Conservation (phyloP, 176 grass and related monocot species). For the Bolboschoenus planiculmis region DNA sequence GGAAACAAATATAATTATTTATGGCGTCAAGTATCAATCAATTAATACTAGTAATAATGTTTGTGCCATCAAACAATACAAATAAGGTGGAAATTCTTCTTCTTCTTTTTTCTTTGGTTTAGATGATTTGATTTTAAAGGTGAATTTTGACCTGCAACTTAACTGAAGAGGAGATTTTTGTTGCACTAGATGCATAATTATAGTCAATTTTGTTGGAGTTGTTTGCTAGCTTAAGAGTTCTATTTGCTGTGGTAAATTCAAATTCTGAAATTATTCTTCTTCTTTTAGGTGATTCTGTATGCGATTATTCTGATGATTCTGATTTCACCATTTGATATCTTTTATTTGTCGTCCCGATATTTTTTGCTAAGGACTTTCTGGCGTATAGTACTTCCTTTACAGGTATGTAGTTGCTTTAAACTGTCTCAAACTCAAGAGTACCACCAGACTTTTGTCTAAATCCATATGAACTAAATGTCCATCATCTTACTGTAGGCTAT, state of each 20-base stretch:
- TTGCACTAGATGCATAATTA: neutral
- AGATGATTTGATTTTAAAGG: neutral
- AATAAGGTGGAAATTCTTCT: no score
- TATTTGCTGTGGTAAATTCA: neutral
- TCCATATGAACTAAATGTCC: conserved; percentile 13
- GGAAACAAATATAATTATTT: no score
- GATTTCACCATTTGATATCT: conserved; percentile 97
- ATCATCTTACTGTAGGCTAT: conserved; percentile 51
- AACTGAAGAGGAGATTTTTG: neutral
- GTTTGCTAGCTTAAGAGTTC: neutral
- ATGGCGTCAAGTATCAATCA: no score
- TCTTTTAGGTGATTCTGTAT: conserved; percentile 78
- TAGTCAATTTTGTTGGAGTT: neutral
- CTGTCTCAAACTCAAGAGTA: neutral
- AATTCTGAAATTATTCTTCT: neutral
- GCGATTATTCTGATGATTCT: conserved; percentile 59
- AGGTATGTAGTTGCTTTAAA: conserved; percentile 42
- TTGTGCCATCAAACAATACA: no score
- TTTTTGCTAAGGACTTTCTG: conserved; percentile 78
- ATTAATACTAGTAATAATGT: no score
- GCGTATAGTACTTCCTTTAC: conserved; percentile 87
- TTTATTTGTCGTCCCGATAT: conserved; percentile 82
- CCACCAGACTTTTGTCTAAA: neutral
- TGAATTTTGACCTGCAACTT: neutral
- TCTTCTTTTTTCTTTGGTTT: neutral